Evolutionary conservation across 208 protist species (phyloP).

Genomic region (Chromosphaera perkinsii): DNA sequence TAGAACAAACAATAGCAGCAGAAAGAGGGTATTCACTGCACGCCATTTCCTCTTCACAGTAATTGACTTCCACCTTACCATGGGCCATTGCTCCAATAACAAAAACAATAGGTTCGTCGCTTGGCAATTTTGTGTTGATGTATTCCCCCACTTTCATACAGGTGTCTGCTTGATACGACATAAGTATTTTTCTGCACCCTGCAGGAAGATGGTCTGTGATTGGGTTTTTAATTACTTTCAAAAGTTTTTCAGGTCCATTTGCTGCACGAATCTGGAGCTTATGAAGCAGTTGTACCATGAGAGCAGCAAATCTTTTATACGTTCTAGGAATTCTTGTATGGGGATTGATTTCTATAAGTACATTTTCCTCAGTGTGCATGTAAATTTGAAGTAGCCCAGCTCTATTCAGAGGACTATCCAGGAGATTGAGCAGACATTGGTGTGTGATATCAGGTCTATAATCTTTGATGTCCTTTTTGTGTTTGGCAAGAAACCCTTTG

Average conservation of each 20-base stretch:
- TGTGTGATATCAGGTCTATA: constrained; percentile 96
- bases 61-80: constrained; percentile 24
- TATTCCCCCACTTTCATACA: constrained; percentile 21
- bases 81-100: constrained; percentile 41
- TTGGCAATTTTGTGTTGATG: neutral
- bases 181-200: constrained; percentile 44
- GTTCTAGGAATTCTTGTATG: constrained; percentile 93
- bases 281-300: constrained; percentile 96
- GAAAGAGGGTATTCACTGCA: constrained; percentile 30
- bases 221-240: constrained; percentile 96
- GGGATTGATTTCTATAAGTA: constrained; percentile 81
- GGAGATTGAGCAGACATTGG: constrained; percentile 90
- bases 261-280: constrained; percentile 90
- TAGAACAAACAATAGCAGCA: constrained; percentile 26
- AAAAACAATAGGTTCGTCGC: constrained; percentile 29
- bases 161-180: constrained; percentile 32
- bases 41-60: constrained; percentile 12
- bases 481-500: constrained; percentile 78
- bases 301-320: constrained; percentile 91
- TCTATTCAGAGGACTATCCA: constrained; percentile 96
- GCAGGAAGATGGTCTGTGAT: constrained; percentile 92
- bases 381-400: constrained; percentile 91
- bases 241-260: constrained; percentile 76
- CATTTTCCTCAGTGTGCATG: constrained; percentile 88
- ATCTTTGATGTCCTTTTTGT: constrained; percentile 81